These are phyloP conservation scores for Candolleomyces aberdarensis DNA, from an alignment of 768 basidiomycete species.

Conservation along the genomic window DNA sequence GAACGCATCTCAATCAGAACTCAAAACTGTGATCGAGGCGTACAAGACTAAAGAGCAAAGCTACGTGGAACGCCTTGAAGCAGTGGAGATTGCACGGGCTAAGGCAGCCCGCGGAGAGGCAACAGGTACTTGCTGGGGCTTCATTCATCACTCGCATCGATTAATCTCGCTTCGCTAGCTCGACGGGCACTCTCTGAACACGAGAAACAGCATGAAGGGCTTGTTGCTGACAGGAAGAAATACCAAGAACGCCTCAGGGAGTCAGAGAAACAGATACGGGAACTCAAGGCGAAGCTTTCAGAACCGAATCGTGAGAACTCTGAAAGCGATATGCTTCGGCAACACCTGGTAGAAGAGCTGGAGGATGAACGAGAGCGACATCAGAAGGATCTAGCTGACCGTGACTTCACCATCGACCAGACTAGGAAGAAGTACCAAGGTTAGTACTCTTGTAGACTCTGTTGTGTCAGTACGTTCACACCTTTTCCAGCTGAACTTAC, in stretches of 20 bases:
- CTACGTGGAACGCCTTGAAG: constrained; percentile 59
- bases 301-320: constrained; percentile 67
- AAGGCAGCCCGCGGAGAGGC: constrained; percentile 65
- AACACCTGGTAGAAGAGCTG: constrained; percentile 70
- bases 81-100: constrained; percentile 63
- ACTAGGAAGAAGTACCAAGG: constrained; percentile 87
- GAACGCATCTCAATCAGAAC: constrained; percentile 59
- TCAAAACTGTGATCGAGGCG: constrained; percentile 60
- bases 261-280: constrained; percentile 50
- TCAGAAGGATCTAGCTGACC: constrained; percentile 74
- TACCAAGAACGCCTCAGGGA: constrained; percentile 45
- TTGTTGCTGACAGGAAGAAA: constrained; percentile 49
- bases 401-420: constrained; percentile 75
- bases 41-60: constrained; percentile 62
- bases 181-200: constrained; percentile 59
- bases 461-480: neutral
- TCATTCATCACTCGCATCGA: neutral
- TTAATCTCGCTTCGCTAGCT: constrained; percentile 34
- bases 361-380: constrained; percentile 78
- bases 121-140: constrained; percentile 40
- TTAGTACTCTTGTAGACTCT: constrained; percentile 23
- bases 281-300: constrained; percentile 62
- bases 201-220: constrained; percentile 54
- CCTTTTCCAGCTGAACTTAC: constrained; percentile 61
- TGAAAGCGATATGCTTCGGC: constrained; percentile 60